Evolutionary conservation across 805 yeast genomes (phyloP).

Genomic region (Metschnikowia noctiluminum): DNA sequence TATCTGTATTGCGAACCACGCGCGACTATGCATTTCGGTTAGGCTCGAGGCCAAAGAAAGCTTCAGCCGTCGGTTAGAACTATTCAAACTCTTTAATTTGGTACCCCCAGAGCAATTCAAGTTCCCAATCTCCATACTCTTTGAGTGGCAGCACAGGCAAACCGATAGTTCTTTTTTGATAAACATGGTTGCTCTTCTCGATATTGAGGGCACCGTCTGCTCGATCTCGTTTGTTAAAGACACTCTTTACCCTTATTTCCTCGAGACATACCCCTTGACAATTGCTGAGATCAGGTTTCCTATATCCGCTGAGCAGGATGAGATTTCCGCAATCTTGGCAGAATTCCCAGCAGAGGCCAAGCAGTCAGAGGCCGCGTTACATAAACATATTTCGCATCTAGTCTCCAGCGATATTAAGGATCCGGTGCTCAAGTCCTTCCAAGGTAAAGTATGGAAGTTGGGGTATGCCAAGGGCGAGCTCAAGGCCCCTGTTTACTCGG

Average conservation of each 20-base stretch:
- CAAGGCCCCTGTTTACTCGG: slow-evolving; percentile 71
- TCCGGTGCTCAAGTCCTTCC: slow-evolving; percentile 69
- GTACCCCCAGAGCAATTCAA: not conserved
- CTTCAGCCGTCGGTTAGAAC: too few relatives aligned
- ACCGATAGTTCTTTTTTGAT: too few relatives aligned
- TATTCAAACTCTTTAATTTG: too few relatives aligned
- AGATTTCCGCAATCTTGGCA: slow-evolving; percentile 30
- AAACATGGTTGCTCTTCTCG: slow-evolving; percentile 44
- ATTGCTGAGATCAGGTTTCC: slow-evolving; percentile 28
- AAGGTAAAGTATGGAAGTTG: slow-evolving; percentile 76
- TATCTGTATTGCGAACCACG: too few relatives aligned
- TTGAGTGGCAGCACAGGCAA: too few relatives aligned
- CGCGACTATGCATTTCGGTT: too few relatives aligned
- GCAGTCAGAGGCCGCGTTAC: slow-evolving; percentile 29
- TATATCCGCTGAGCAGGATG: slow-evolving; percentile 7
- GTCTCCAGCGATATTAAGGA: slow-evolving; percentile 74
- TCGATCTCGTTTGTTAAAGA: slow-evolving; percentile 88
- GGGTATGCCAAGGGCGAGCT: slow-evolving; percentile 80
- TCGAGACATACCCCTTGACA: slow-evolving; percentile 44
- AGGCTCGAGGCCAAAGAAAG: too few relatives aligned
- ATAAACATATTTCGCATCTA: slow-evolving; percentile 50
- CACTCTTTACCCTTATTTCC: slow-evolving; percentile 71
- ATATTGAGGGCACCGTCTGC: slow-evolving; percentile 92
- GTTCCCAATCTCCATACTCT: not conserved
- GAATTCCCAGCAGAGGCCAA: slow-evolving; percentile 44